Evolutionary conservation across 2,329 filamentous ascomycete genomes (phyloP).

Genomic region (Aspergillus arachidicola): DNA sequence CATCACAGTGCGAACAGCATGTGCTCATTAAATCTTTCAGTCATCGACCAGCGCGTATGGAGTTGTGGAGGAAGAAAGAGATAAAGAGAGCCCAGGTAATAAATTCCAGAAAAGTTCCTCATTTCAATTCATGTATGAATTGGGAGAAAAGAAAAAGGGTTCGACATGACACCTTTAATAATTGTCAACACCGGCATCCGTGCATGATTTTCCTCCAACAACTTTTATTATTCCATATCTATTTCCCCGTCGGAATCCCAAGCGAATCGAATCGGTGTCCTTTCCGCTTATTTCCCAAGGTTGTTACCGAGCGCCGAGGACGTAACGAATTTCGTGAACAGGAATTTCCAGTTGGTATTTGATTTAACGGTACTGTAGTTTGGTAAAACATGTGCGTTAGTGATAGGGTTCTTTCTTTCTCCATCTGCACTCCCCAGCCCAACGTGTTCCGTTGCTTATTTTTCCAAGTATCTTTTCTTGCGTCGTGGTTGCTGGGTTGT

Average conservation of each 20-base stretch:
- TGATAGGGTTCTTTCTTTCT: slow-evolving; percentile 1
- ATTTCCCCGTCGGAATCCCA: slow-evolving; percentile 17
- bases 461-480: not conserved
- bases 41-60: not conserved
- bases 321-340: slow-evolving; percentile 36
- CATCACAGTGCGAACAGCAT: not conserved
- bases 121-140: slow-evolving; percentile 31
- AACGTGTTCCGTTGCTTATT: not conserved
- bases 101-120: slow-evolving; percentile 31
- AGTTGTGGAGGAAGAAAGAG: not conserved
- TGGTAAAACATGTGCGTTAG: slow-evolving; percentile 16
- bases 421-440: not conserved
- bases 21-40: not conserved
- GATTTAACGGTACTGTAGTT: slow-evolving; percentile 38
- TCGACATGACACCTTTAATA: slow-evolving; percentile 35
- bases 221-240: slow-evolving; percentile 24
- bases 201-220: slow-evolving; percentile 25
- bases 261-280: slow-evolving; percentile 19
- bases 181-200: slow-evolving; percentile 36
- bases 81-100: slow-evolving; percentile 3
- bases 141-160: slow-evolving; percentile 30
- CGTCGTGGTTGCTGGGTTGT: not conserved
- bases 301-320: slow-evolving; percentile 31
- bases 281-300: slow-evolving; percentile 16
- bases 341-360: slow-evolving; percentile 31